These are phyloP conservation scores for Albizia julibrissin DNA, from an alignment of 306 rosid species.

Conservation along the genomic window DNA sequence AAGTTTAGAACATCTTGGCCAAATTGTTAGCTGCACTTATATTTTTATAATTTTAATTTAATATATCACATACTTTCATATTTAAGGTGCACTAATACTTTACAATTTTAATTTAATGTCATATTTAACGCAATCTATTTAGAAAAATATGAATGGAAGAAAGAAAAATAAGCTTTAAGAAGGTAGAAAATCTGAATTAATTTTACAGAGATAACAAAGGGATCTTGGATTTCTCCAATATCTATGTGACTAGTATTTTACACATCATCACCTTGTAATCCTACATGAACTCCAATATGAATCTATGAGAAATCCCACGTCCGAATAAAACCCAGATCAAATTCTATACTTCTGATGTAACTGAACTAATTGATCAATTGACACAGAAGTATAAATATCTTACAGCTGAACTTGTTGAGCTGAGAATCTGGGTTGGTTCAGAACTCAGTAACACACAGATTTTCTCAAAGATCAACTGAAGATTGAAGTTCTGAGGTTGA, in stretches of 20 bases:
- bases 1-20: too few relatives aligned
- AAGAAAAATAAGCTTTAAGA: too few relatives aligned
- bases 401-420: background rate
- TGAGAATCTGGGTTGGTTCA: background rate
- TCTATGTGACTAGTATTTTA: background rate
- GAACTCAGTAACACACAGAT: background rate
- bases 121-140: background rate
- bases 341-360: background rate
- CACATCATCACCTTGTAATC: background rate
- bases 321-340: background rate
- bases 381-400: background rate
- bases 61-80: too few relatives aligned
- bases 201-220: background rate
- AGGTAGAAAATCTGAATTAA: background rate
- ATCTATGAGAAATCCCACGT: background rate
- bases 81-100: background rate
- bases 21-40: background rate
- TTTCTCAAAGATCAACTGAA: background rate
- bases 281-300: background rate
- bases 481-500: background rate
- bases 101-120: background rate
- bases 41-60: too few relatives aligned
- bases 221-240: background rate
- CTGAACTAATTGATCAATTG: background rate
- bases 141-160: too few relatives aligned